These are phyloP conservation scores for Cladophialophora psammophila DNA, from an alignment of 2,329 filamentous ascomycete genomes.

Conservation along the genomic window DNA sequence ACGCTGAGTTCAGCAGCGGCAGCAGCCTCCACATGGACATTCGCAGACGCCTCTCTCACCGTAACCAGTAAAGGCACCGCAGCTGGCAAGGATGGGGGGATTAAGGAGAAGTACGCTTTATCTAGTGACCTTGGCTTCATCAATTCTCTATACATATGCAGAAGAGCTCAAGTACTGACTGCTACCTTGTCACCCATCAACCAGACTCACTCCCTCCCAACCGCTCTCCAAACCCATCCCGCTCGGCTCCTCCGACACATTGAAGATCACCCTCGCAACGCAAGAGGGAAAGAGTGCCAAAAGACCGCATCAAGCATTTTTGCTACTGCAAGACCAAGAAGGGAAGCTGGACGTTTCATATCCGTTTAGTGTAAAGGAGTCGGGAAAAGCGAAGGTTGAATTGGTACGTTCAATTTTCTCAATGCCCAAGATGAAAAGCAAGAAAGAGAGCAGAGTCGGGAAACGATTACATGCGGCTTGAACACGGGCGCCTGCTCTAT, in stretches of 20 bases:
- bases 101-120: constrained; percentile 63
- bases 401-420: constrained; percentile 67
- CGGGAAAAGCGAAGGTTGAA: constrained; percentile 83
- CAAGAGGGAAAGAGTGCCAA: constrained; percentile 79
- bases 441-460: constrained; percentile 1
- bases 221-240: constrained; percentile 69
- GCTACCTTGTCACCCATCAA: background rate
- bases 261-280: constrained; percentile 83
- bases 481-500: background rate
- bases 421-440: background rate
- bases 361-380: constrained; percentile 82
- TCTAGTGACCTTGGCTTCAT: background rate
- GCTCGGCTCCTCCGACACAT: constrained; percentile 72
- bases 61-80: constrained; percentile 64
- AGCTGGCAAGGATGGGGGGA: constrained; percentile 51
- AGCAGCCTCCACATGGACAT: constrained; percentile 65
- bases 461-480: background rate
- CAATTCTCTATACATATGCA: background rate
- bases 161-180: constrained; percentile 6
- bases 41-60: constrained; percentile 69
- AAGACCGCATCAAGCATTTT: constrained; percentile 92
- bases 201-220: constrained; percentile 66
- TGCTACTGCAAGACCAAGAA: constrained; percentile 76
- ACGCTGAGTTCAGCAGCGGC: constrained; percentile 36
- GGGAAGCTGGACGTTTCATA: constrained; percentile 87